These are phyloP conservation scores for Echinosophora koreensis DNA, from an alignment of 306 rosid genomes.

Conservation along the genomic window DNA sequence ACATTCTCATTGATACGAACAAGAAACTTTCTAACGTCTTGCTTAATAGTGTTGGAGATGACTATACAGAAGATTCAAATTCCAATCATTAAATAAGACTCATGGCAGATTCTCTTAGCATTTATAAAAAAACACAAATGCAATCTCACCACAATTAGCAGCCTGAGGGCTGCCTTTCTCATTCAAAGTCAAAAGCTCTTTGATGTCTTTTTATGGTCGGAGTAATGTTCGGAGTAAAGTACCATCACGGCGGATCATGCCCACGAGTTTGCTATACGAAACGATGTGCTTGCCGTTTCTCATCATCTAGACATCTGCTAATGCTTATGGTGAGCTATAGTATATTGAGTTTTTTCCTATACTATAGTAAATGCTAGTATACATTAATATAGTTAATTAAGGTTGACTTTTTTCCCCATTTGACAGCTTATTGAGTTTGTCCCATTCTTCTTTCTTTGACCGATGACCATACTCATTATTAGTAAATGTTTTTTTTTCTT, in stretches of 20 bases:
- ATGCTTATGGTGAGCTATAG: not conserved
- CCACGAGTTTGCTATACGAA: constrained; percentile 40
- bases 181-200: constrained; percentile 13
- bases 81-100: no score
- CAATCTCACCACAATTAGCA: not conserved
- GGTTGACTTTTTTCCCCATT: not conserved
- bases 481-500: no score
- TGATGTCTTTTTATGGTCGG: not conserved
- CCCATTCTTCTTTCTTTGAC: not conserved
- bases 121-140: not conserved
- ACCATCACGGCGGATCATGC: constrained; percentile 23
- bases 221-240: not conserved
- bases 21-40: no score
- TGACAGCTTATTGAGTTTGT: not conserved
- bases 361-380: no score
- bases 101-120: no score
- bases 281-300: constrained; percentile 30
- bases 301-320: not conserved
- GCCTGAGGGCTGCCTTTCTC: not conserved
- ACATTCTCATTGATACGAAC: no score
- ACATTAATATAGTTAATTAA: not conserved
- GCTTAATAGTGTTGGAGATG: no score
- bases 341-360: no score
- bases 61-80: no score
- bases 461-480: no score